Evolutionary conservation across 345 rosid genomes (phyloP).

Genomic region (Citrus reticulata): DNA sequence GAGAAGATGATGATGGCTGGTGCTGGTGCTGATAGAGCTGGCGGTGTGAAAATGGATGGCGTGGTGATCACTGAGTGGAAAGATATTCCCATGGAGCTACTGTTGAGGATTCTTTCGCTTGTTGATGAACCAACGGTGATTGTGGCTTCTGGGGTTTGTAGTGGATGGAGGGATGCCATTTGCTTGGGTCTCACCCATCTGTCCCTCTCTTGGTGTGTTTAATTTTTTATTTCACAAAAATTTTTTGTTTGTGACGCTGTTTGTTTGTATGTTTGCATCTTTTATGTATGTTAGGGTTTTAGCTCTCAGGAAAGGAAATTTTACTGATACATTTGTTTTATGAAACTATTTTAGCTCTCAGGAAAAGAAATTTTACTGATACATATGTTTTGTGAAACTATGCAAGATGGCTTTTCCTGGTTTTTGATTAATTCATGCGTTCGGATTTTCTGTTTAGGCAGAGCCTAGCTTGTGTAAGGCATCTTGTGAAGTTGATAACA

Average conservation of each 20-base stretch:
- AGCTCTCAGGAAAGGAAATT: background rate
- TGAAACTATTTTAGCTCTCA: background rate
- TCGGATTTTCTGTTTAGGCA: background rate
- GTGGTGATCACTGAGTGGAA: conserved; percentile 64
- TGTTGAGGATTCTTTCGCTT: conserved; percentile 67
- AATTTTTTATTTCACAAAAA: background rate
- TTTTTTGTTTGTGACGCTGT: background rate
- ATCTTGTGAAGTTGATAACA: background rate
- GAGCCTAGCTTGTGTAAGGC: background rate
- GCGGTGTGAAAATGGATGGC: conserved; percentile 44
- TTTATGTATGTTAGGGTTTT: background rate
- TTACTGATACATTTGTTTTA: background rate
- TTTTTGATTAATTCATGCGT: background rate
- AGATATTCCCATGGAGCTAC: conserved; percentile 85
- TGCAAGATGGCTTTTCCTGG: background rate
- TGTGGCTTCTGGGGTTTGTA: conserved; percentile 81
- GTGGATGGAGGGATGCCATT: conserved; percentile 91
- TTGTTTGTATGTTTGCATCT: background rate
- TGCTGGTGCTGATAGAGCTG: conserved; percentile 11
- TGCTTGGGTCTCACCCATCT: conserved; percentile 75
- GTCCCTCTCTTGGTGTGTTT: conserved; percentile 70
- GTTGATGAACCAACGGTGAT: conserved; percentile 74
- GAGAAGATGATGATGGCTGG: conserved; percentile 49
- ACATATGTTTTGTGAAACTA: background rate
- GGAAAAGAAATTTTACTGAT: background rate